phyloP scores from a whole-genome alignment of 371 early-diverging fungal species.

The Mortierella sp. region DNA sequence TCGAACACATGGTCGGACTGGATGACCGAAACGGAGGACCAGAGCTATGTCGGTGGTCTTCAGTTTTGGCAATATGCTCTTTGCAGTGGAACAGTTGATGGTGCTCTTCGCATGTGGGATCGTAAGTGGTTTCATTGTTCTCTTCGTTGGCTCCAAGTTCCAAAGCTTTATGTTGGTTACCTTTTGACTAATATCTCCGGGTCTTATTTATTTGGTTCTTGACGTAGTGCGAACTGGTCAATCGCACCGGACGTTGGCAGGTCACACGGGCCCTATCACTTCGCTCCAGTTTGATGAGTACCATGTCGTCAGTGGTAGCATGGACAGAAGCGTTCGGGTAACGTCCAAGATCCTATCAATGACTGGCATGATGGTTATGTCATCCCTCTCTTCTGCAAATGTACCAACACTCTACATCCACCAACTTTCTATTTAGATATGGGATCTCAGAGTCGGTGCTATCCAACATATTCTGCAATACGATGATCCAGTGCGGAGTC shows the following conservation, averaged over 20 bases:
- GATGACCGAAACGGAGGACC: slow-evolving; percentile 32
- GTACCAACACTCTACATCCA: too few species aligned
- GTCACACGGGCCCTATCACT: slow-evolving; percentile 78
- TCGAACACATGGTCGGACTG: slow-evolving; percentile 44
- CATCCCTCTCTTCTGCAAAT: too few species aligned
- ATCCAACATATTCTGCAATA: slow-evolving; percentile 71
- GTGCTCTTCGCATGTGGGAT: slow-evolving; percentile 90
- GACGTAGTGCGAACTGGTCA: slow-evolving; percentile 79
- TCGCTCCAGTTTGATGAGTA: slow-evolving; percentile 82
- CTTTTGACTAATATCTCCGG: too few species aligned
- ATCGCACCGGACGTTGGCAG: slow-evolving; percentile 78
- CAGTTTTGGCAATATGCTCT: slow-evolving; percentile 87
- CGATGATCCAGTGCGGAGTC: slow-evolving; percentile 62
- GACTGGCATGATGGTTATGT: too few species aligned
- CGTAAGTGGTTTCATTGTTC: slow-evolving; percentile 57
- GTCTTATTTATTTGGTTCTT: too few species aligned
- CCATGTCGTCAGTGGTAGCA: slow-evolving; percentile 81
- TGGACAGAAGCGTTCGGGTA: slow-evolving; percentile 82
- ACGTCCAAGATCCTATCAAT: too few species aligned
- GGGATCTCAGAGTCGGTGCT: slow-evolving; percentile 85
- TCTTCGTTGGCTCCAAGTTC: too few species aligned
- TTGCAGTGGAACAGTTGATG: slow-evolving; percentile 90
- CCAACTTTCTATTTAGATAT: slow-evolving; percentile 75
- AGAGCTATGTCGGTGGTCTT: slow-evolving; percentile 73
- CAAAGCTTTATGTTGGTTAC: too few species aligned